These are phyloP conservation scores for Acacia acuminata DNA, from an alignment of 306 rosid species.

Conservation along the genomic window DNA sequence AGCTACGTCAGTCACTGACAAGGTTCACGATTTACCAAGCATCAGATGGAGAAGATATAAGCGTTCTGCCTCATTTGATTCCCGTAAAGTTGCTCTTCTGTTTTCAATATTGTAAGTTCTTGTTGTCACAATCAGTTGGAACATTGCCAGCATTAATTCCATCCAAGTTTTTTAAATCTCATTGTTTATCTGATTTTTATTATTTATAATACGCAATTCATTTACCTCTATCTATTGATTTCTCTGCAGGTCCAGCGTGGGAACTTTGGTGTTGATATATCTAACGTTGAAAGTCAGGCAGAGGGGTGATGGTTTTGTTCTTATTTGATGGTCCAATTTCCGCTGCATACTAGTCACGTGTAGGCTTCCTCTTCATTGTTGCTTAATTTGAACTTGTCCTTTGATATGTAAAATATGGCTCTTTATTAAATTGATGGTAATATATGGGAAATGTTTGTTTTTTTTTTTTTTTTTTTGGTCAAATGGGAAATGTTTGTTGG, in stretches of 20 bases:
- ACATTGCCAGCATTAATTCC: not conserved
- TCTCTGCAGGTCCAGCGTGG: slow-evolving; percentile 80
- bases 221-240: slow-evolving; percentile 27
- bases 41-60: slow-evolving; percentile 82
- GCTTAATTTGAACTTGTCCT: slow-evolving; percentile 15
- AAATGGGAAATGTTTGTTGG: slow-evolving; percentile 29
- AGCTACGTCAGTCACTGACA: slow-evolving; percentile 71
- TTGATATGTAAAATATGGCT: slow-evolving; percentile 35
- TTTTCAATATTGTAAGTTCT: slow-evolving; percentile 86
- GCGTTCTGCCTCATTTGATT: slow-evolving; percentile 77
- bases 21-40: slow-evolving; percentile 65
- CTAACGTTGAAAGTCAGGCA: slow-evolving; percentile 80
- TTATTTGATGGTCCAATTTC: slow-evolving; percentile 36
- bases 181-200: slow-evolving; percentile 2
- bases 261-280: slow-evolving; percentile 85
- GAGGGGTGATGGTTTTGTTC: slow-evolving; percentile 57
- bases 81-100: slow-evolving; percentile 84
- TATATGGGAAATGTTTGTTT: slow-evolving; percentile 30
- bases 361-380: slow-evolving; percentile 29
- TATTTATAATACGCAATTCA: not conserved
- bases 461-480: too few species aligned
- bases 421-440: slow-evolving; percentile 29
- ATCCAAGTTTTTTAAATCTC: not conserved
- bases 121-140: not conserved
- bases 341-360: slow-evolving; percentile 19